Base-by-base conservation (phyloP, 352 stramenopile species). In the Plasmopara halstedii region DNA sequence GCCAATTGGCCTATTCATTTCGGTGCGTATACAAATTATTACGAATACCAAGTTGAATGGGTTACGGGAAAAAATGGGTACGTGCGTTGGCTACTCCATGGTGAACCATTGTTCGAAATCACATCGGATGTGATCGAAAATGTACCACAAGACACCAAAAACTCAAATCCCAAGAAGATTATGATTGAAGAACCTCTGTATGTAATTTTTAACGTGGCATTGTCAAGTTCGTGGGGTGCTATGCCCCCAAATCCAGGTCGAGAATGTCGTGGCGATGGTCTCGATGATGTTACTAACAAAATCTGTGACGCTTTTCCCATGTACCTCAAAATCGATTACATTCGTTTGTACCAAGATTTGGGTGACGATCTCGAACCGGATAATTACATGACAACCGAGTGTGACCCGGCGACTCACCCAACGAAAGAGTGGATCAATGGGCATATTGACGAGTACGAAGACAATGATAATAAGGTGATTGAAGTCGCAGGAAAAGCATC, bases 241-340 rank as follows among this genome's bases (percentile, higher is more conserved):
- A 40, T 10, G 4, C 69, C 69, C 1, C 69, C 69, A 0, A 78
- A 81, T 39, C 13, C 64, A 7, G 50, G 56, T 3, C 44, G 31
- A 2, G 31, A 56, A 14, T 73, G 69, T 23, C 50, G 52, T 2
- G 52, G 64, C 0, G 53, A 68, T 18, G 59, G 56, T 6, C 37
- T 22, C 0, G 50, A 72, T 31, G 19, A 56, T 15, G 22, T 33
- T 10, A 22, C 40, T 10, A 75, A 75, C 31, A 42, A 42, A 32
- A 75, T 80, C 20, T 80, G 69, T 46, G 64, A 68, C 20, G 40
- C 39, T 2, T 77, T 80, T 50, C 69, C 69, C 0, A 56, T 80
- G 59, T 74, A 48, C 33, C 13, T 94, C 46, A 79, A 83, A 34
- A 79, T 96, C 40, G 86, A 96, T 67, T 85, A 80, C 47, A 76